Base-by-base conservation (phyloP, 2,329 filamentous ascomycete genomes). In the Penicillium crustosum region DNA sequence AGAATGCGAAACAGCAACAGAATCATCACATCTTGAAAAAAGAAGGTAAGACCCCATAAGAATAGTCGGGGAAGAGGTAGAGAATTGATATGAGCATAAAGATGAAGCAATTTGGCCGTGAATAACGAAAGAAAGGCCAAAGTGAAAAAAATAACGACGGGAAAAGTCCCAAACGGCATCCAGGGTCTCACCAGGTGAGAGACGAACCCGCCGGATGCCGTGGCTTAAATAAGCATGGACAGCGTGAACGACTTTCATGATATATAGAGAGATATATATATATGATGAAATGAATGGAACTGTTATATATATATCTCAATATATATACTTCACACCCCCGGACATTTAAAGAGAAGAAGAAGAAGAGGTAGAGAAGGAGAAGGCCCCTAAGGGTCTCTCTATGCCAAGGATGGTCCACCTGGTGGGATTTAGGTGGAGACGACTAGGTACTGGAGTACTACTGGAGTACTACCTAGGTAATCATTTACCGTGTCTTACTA, bases 141-240 rank as follows among this genome's bases (percentile, higher is more conserved):
- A 13, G 70, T 63, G 50, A 70, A 73, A 55, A 55, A 69, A 73
- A 54, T 69, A 72, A 17, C 68, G 65, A 42, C 70, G 69, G 8
- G 66, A 61, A 51, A 66, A 69, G 33, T 66, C 64, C 69, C 67
- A 72, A 31, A 65, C 63, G 25, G 55, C 53, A 48, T 71, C 68
- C 25, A 63, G 57, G 25, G 62, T 61, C 52, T 52, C 53, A 29
- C 44, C 45, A 33, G 58, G 55, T 17, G 59, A 60, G 7, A 51
- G 49, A 43, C 58, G 58, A 31, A 58, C 44, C 31, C 58, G 60
- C 17, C 42, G 52, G 48, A 58, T 51, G 33, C 51, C 49, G 43
- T 61, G 49, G 49, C 52, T 58, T 35, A 61, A 39, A 45, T 53
- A 57, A 25, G 55, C 49, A 53, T 57, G 55, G 7, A 57, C 55